Conservation (phyloP, 768 basidiomycete genomes). For the Psilocybe tampanensis region DNA sequence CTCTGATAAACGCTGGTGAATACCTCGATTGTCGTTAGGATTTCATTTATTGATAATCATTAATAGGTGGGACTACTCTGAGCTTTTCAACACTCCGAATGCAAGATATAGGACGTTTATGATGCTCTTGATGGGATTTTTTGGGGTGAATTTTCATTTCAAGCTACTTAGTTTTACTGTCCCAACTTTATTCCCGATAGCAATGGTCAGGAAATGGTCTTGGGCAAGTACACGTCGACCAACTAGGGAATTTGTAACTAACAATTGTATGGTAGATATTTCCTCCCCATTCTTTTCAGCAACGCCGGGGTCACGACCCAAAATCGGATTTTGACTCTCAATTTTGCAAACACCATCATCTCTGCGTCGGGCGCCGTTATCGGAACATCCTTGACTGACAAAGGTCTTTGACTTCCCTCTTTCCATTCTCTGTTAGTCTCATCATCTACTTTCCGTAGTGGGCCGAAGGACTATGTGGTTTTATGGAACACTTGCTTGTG, state of each 20-base stretch:
- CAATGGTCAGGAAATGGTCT: conserved; percentile 61
- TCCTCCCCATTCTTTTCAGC: conserved; percentile 43
- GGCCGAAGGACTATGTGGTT: conserved; percentile 49
- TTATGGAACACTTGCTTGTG: conserved; percentile 44
- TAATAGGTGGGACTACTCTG: conserved; percentile 52
- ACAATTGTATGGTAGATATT: conserved; percentile 31
- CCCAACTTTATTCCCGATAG: conserved; percentile 22
- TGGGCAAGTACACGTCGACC: conserved; percentile 29
- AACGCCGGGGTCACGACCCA: conserved; percentile 42
- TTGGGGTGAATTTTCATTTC: conserved; percentile 36
- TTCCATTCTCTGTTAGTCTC: not conserved
- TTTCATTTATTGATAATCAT: not conserved
- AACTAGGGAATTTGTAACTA: no score
- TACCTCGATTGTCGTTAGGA: not conserved
- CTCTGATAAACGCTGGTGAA: conserved; percentile 58
- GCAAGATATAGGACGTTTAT: conserved; percentile 48
- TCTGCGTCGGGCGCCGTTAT: conserved; percentile 42
- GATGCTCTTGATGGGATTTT: conserved; percentile 56
- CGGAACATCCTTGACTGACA: conserved; percentile 44
- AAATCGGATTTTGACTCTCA: conserved; percentile 39
- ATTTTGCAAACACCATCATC: conserved; percentile 45
- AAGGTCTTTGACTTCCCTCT: conserved; percentile 22
- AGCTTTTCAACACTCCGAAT: conserved; percentile 47
- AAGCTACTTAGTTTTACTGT: not conserved
- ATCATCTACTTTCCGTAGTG: conserved; percentile 23